Base-by-base conservation (phyloP, 129 eudicot genomes). In the Oenanthe sinensis region DNA sequence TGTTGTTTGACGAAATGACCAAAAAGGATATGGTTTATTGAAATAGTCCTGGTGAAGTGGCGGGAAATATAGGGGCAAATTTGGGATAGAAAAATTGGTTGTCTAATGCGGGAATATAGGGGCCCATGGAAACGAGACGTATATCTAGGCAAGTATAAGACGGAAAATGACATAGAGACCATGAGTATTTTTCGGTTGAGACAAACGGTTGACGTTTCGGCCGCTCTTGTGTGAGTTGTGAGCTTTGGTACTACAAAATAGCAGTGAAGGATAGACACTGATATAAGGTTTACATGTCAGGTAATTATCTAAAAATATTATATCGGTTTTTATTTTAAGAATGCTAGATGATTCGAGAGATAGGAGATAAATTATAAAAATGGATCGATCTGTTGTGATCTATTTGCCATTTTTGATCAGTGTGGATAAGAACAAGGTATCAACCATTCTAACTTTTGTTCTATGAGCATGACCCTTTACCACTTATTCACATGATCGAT, bases 181-280 rank as follows among this genome's bases (percentile, higher is more conserved):
- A 2, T 3, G 68, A 60, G 68, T n/a, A 60, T 13, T 60, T 60
- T 60, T 60, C 68, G 68, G 15, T 60, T 14, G 68, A n/a, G 68
- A 60, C 68, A 60, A 24, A 60, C 68, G 68, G 68, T 60, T n/a
- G 67, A 58, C 67, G 67, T 58, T 58, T 9, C 67, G 67, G 68
- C 68, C 68, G 68, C 36, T 60, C 15, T 60, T 17, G 6, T 19
- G 7, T 15, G 58, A 50, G 42, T 5, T 39, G 42, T 48, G 0
- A 47, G 12, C 8, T 58, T 55, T 54, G 16, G 1, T n/a, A n/a
- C n/a, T n/a, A n/a, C n/a, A n/a, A n/a, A n/a, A n/a, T n/a, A n/a
- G n/a, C n/a, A n/a, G n/a, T n/a, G n/a, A n/a, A n/a, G n/a, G n/a
- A n/a, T n/a, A n/a, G n/a, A n/a, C n/a, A n/a, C n/a, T n/a, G n/a